A percentile compares a stretch with the other conserved stretches of the same genome.
Evolutionary conservation across 129 eudicot genomes (phyloP).

Genomic region (Kitagawia praeruptora): DNA sequence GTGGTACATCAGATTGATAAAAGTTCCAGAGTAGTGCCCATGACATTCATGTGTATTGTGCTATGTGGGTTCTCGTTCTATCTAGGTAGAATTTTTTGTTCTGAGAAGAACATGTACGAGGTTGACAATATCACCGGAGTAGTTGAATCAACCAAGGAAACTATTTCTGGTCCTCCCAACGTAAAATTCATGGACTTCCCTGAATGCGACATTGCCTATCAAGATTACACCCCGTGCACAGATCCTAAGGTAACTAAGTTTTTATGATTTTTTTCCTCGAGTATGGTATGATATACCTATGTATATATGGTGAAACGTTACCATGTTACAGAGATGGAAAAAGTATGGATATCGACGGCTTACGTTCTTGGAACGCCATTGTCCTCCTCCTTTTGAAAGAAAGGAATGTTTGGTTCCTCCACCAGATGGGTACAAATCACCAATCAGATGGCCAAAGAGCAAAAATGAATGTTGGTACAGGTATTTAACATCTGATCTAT

Average conservation of each 20-base stretch:
- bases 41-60: conserved; percentile 58
- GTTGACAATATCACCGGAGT: conserved; percentile 33
- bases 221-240: conserved; percentile 97
- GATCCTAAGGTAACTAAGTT: conserved; percentile 65
- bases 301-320: conserved; percentile 9
- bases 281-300: neutral
- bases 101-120: conserved; percentile 36
- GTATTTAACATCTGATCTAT: conserved; percentile 30
- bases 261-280: neutral
- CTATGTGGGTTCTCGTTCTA: conserved; percentile 87
- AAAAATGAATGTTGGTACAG: conserved; percentile 98
- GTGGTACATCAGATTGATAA: conserved; percentile 44
- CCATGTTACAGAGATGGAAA: conserved; percentile 71
- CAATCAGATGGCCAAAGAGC: conserved; percentile 99
- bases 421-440: conserved; percentile 82
- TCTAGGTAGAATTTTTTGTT: conserved; percentile 86
- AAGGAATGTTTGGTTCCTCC: conserved; percentile 95
- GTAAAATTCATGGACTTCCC: conserved; percentile 49
- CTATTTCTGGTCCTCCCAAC: conserved; percentile 37
- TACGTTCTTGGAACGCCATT: conserved; percentile 88
- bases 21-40: conserved; percentile 52
- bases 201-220: conserved; percentile 60
- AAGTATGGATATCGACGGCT: conserved; percentile 74
- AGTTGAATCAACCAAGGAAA: conserved; percentile 31
- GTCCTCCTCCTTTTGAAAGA: conserved; percentile 78